phyloP scores from a whole-genome alignment of 805 yeast genomes.

The Zygotorulaspora danielsina region DNA sequence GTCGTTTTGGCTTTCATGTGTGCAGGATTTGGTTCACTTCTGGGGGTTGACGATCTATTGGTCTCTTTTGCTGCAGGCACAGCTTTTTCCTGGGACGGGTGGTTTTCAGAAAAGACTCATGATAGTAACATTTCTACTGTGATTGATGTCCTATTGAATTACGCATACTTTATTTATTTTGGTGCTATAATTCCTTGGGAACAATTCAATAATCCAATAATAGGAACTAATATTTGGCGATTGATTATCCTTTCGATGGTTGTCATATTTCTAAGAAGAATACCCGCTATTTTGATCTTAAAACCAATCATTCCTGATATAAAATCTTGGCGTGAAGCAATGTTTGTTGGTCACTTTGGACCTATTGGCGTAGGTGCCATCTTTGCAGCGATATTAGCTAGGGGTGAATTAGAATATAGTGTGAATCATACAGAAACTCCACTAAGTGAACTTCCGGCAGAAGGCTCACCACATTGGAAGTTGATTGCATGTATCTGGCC shows the following conservation, averaged over 20 bases:
- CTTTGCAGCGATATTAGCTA: constrained; percentile 75
- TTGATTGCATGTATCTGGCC: constrained; percentile 75
- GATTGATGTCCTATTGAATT: constrained; percentile 77
- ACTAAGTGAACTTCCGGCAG: constrained; percentile 43
- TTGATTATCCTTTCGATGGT: constrained; percentile 69
- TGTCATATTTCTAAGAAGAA: constrained; percentile 67
- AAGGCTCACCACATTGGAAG: constrained; percentile 50
- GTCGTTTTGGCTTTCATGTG: constrained; percentile 77
- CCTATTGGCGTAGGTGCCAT: constrained; percentile 95
- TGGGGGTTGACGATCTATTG: constrained; percentile 84
- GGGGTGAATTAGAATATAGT: constrained; percentile 60
- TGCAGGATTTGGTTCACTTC: constrained; percentile 83
- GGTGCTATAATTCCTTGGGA: constrained; percentile 92
- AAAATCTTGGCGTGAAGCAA: constrained; percentile 87
- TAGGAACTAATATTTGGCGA: constrained; percentile 77
- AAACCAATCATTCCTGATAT: constrained; percentile 83
- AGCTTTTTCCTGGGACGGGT: constrained; percentile 91
- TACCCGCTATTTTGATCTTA: constrained; percentile 73
- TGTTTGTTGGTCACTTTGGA: constrained; percentile 93
- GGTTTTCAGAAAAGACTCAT: constrained; percentile 77
- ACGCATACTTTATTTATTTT: constrained; percentile 82
- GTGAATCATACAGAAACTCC: constrained; percentile 55
- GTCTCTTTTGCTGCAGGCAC: constrained; percentile 92
- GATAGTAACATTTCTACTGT: constrained; percentile 85
- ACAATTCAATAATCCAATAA: constrained; percentile 53